Evolutionary conservation across 805 yeast genomes (phyloP), one percentile per base, ranked within the genome.

Genomic region (Candida berthetii): DNA sequence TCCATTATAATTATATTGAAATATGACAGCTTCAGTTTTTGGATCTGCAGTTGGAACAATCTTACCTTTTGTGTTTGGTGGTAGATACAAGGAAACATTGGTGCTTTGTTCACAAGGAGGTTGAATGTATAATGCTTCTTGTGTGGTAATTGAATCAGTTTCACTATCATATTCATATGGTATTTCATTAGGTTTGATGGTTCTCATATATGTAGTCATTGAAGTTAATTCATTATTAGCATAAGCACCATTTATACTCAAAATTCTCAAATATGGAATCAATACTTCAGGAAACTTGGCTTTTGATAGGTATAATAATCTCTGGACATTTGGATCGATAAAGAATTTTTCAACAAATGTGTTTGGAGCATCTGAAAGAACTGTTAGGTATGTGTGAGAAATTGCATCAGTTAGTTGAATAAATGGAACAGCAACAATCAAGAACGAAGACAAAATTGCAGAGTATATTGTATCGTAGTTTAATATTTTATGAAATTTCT

Each of bases 281-380:
- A 86, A 58, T 2, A 78, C 62, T 29, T 71, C 67, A 8, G 98
- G 98, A 46, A 86, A 74, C 53, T 90, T 88, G 0, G 93, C 82
- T 46, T 82, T 71, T 1, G 86, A 63, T 22, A 87, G 28, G 7
- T 51, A 46, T 3, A 68, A 48, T 33, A 62, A 53, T 31, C 55
- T 56, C 39, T 64, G 63, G 27, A 65, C 62, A 39, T 56, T 51
- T 25, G 57, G 57, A 39, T 59, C 57, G 1, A 58, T 51, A 37
- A 68, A 54, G 41, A 68, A 66, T 38, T 56, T 55, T 39, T 69
- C 73, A n/a, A 65, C 56, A 35, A 65, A 65, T 8, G 61, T 54
- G n/a, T 48, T 41, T 36, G 72, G 69, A 1, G 65, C 55, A 14
- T 50, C 50, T 29, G 41, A 46, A 18, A 66, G 50, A 7, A 64